These are phyloP conservation scores for Fusarium euwallaceae DNA, from an alignment of 2,329 filamentous ascomycete genomes.

Conservation along the genomic window DNA sequence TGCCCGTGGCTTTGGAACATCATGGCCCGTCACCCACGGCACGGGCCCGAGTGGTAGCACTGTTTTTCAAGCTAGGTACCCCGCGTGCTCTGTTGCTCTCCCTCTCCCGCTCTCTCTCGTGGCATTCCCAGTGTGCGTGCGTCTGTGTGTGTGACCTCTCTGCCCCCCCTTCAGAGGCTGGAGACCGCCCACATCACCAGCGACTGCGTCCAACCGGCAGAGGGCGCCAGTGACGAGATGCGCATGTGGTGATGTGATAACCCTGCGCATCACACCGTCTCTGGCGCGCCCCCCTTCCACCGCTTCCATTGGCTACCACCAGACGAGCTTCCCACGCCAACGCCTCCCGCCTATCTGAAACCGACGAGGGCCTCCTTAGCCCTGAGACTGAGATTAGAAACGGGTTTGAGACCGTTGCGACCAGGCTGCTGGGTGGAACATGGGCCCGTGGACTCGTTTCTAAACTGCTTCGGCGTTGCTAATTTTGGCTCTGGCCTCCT, in stretches of 20 bases:
- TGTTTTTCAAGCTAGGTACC: conserved; percentile 18
- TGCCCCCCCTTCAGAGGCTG: conserved; percentile 16
- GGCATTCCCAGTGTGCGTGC: conserved; percentile 22
- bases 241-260: conserved; percentile 48
- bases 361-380: conserved; percentile 33
- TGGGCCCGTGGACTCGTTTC: conserved; percentile 28
- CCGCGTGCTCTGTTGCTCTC: conserved; percentile 23
- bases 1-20: conserved; percentile 23
- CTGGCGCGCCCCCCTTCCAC: background rate
- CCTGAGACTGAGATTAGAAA: conserved; percentile 44
- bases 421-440: conserved; percentile 44
- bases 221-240: conserved; percentile 47
- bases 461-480: conserved; percentile 39
- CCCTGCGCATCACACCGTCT: conserved; percentile 48
- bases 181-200: conserved; percentile 25
- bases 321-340: conserved; percentile 23
- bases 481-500: conserved; percentile 38
- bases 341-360: conserved; percentile 46
- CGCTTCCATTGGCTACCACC: conserved; percentile 39
- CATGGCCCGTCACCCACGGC: conserved; percentile 24
- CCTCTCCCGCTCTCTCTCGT: conserved; percentile 19
- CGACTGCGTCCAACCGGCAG: conserved; percentile 35
- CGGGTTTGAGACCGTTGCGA: conserved; percentile 43
- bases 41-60: conserved; percentile 29
- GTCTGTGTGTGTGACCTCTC: conserved; percentile 1